Evolutionary conservation across 2,329 filamentous ascomycete genomes (phyloP).

Genomic region (Ceratocystis colombiana): DNA sequence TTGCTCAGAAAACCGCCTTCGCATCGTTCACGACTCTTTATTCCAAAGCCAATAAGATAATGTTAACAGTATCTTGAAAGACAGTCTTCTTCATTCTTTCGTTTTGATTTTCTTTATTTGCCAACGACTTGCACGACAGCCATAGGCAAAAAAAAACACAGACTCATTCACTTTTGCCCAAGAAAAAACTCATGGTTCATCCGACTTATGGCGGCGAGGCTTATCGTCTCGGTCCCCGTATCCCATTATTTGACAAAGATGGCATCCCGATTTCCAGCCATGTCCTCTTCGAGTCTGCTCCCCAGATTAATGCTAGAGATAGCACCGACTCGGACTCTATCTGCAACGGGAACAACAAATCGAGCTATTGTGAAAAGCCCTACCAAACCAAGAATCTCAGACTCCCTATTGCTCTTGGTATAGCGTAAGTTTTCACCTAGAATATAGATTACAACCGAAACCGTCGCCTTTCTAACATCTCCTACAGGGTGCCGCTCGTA

Average conservation of each 20-base stretch:
- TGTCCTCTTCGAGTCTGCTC: constrained; percentile 19
- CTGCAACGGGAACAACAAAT: constrained; percentile 18
- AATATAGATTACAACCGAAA: not conserved
- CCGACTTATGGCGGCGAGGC: constrained; percentile 14
- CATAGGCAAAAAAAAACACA: not conserved
- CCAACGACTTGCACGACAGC: not conserved
- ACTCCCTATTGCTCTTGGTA: constrained; percentile 57
- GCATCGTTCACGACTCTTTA: constrained; percentile 1
- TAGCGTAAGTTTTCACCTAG: constrained; percentile 49
- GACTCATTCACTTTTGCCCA: not conserved
- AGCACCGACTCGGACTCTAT: constrained; percentile 14
- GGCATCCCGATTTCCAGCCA: constrained; percentile 12
- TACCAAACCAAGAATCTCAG: constrained; percentile 46
- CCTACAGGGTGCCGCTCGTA: constrained; percentile 61
- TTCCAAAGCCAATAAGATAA: not conserved
- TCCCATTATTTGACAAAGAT: constrained; percentile 14
- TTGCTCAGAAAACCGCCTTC: not conserved
- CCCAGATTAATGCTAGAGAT: constrained; percentile 6
- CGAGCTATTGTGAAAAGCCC: constrained; percentile 49
- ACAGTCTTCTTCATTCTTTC: too few species aligned
- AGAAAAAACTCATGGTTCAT: constrained; percentile 9
- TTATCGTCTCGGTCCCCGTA: constrained; percentile 19
- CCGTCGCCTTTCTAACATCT: not conserved
- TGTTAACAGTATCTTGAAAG: constrained; percentile 1
- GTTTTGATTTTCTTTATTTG: not conserved